Conservation (phyloP, 192 early-diverging fungal genomes). For the Lobulomyces angularis region DNA sequence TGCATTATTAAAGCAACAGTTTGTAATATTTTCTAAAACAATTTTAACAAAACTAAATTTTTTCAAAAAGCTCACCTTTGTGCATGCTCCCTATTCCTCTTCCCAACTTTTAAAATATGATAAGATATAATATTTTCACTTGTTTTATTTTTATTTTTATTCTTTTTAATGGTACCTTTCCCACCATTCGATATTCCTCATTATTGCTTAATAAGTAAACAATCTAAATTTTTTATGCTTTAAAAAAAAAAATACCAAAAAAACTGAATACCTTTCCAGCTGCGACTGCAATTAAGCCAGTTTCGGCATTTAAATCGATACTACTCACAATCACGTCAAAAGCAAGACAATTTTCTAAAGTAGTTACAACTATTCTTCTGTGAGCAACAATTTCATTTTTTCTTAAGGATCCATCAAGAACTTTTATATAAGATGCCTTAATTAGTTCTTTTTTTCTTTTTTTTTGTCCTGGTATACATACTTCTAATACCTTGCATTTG, state of each 20-base stretch:
- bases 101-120: slow-evolving; percentile 22
- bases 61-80: slow-evolving; percentile 11
- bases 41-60: slow-evolving; percentile 2
- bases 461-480: too few relatives aligned
- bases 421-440: slow-evolving; percentile 15
- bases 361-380: slow-evolving; percentile 28
- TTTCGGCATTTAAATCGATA: slow-evolving; percentile 25
- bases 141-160: too few relatives aligned
- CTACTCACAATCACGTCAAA: slow-evolving; percentile 27
- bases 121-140: too few relatives aligned
- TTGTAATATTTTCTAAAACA: slow-evolving; percentile 21
- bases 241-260: too few relatives aligned
- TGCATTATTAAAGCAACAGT: slow-evolving; percentile 17
- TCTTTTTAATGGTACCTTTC: too few relatives aligned
- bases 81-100: slow-evolving; percentile 30
- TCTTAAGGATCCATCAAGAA: slow-evolving; percentile 27
- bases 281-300: slow-evolving; percentile 19
- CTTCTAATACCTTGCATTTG: too few relatives aligned
- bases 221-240: too few relatives aligned
- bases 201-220: too few relatives aligned
- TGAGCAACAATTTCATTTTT: slow-evolving; percentile 40
- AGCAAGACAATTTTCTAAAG: slow-evolving; percentile 30
- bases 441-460: too few relatives aligned
- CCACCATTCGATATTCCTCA: too few relatives aligned
- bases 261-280: slow-evolving; percentile 22